These are phyloP conservation scores for Lyophyllum shimeji DNA, from an alignment of 768 basidiomycete genomes.

Conservation along the genomic window DNA sequence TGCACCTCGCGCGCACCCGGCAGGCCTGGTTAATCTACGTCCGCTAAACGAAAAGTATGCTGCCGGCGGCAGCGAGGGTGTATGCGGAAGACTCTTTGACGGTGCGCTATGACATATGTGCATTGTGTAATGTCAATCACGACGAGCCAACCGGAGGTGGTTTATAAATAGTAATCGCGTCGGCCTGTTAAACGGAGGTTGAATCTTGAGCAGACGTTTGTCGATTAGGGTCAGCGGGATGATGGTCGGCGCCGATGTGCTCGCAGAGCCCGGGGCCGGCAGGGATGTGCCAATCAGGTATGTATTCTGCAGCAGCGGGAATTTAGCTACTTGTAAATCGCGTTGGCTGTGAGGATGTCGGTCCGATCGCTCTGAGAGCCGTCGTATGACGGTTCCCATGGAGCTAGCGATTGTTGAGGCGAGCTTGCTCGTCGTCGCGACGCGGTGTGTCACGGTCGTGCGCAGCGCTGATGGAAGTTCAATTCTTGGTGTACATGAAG, in stretches of 20 bases:
- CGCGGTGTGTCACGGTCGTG: neutral
- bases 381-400: neutral
- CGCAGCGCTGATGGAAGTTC: neutral
- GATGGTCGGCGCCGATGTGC: neutral
- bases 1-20: neutral
- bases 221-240: slow-evolving; percentile 3
- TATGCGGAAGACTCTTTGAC: neutral
- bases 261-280: neutral
- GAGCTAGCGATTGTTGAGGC: neutral
- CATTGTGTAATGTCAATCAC: neutral
- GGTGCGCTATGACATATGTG: neutral
- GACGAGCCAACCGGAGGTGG: neutral
- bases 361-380: neutral
- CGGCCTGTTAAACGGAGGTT: slow-evolving; percentile 1
- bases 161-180: neutral
- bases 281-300: neutral
- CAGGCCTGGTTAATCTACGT: neutral
- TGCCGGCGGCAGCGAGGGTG: neutral
- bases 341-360: neutral
- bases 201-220: neutral
- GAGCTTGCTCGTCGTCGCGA: neutral
- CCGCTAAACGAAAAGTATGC: neutral
- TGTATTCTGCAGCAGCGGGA: neutral
- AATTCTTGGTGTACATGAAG: neutral
- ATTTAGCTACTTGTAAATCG: neutral